These are phyloP conservation scores for Fusarium mundagurra DNA, from an alignment of 2,329 filamentous ascomycete genomes.

Conservation along the genomic window DNA sequence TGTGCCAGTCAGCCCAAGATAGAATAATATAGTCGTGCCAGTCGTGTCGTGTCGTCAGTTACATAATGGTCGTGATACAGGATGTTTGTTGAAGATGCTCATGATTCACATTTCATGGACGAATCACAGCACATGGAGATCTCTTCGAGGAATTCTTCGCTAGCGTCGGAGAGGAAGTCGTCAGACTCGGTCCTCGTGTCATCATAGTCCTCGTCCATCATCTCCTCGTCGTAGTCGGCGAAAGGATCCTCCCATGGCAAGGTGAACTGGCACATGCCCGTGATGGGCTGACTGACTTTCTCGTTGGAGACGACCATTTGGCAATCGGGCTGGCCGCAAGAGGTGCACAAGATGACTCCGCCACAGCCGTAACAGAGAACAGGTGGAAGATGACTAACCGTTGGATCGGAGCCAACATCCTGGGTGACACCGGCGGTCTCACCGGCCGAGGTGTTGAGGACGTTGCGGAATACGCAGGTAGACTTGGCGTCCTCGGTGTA, in stretches of 20 bases:
- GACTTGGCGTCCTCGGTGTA: conserved; percentile 88
- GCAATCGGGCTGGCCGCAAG: conserved; percentile 48
- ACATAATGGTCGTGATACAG: conserved; percentile 10
- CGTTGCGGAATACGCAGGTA: conserved; percentile 94
- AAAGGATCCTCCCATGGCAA: conserved; percentile 47
- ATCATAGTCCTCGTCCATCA: conserved; percentile 43
- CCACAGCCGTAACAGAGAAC: conserved; percentile 60
- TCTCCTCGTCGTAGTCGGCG: conserved; percentile 53
- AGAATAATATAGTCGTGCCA: conserved; percentile 6
- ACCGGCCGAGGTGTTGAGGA: conserved; percentile 88
- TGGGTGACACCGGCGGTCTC: conserved; percentile 98
- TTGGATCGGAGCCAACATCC: conserved; percentile 97
- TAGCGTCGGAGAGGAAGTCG: conserved; percentile 34
- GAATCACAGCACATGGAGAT: conserved; percentile 28
- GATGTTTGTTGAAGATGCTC: background rate
- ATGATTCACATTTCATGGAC: conserved; percentile 35
- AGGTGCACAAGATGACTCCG: conserved; percentile 53
- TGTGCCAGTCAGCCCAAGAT: conserved; percentile 37
- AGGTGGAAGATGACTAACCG: conserved; percentile 77
- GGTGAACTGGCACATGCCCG: conserved; percentile 45
- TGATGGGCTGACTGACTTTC: conserved; percentile 37
- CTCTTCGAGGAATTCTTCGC: conserved; percentile 38
- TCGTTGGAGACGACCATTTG: conserved; percentile 35
- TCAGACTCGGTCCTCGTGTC: conserved; percentile 26
- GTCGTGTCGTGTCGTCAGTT: conserved; percentile 27